Conservation (phyloP, 2,329 filamentous ascomycete genomes). For the Monosporascus sp. region DNA sequence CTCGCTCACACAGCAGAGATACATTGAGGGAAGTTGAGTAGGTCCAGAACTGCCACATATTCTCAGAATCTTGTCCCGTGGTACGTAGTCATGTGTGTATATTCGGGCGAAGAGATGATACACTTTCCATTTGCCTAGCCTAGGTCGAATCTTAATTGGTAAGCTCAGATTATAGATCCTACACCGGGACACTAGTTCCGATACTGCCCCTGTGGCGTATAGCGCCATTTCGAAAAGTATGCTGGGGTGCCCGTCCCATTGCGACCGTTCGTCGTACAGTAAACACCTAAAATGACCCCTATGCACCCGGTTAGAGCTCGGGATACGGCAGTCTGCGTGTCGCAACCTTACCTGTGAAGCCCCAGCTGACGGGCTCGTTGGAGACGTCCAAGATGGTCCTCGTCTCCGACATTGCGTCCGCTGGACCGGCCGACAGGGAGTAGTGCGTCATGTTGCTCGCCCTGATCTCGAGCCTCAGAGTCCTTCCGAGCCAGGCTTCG, state of each 20-base stretch:
- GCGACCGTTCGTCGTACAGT: constrained; percentile 48
- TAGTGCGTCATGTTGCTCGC: constrained; percentile 43
- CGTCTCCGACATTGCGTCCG: constrained; percentile 24
- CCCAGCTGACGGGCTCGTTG: constrained; percentile 35
- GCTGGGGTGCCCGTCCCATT: constrained; percentile 34
- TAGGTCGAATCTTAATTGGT: too few species aligned
- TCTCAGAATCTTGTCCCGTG: too few species aligned
- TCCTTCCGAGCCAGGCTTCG: constrained; percentile 27
- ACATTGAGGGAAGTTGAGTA: too few species aligned
- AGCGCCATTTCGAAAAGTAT: constrained; percentile 45
- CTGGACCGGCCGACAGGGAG: constrained; percentile 32
- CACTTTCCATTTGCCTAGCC: too few species aligned
- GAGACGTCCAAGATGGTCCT: constrained; percentile 27
- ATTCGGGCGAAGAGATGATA: too few species aligned
- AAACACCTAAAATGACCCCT: constrained; percentile 47
- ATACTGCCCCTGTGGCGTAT: constrained; percentile 33
- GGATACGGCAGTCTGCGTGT: too few species aligned
- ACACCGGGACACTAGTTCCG: constrained; percentile 17
- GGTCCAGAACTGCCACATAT: too few species aligned
- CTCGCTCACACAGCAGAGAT: too few species aligned
- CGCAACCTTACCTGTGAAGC: constrained; percentile 31
- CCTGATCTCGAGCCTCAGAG: constrained; percentile 37
- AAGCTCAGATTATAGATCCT: too few species aligned
- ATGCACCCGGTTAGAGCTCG: constrained; percentile 6
- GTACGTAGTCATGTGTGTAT: too few species aligned